Percentiles rank a stretch among this genome's conserved stretches.
phyloP scores from a whole-genome alignment of 768 basidiomycete species.

The Sarcomyxa edulis region DNA sequence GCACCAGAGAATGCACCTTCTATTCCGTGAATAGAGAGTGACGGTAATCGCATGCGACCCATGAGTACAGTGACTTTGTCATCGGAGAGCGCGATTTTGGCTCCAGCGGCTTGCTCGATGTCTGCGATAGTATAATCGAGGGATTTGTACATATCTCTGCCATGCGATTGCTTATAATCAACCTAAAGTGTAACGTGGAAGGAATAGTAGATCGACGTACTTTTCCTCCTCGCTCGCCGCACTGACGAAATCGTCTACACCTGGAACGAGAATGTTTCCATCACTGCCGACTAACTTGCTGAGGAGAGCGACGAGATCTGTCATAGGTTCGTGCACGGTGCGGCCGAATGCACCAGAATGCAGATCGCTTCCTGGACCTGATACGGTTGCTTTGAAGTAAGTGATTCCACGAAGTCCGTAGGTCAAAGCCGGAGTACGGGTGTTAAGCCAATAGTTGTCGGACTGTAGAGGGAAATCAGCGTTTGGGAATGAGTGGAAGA shows the following conservation, averaged over 20 bases:
- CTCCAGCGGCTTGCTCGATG: slow-evolving; percentile 75
- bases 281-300: slow-evolving; percentile 74
- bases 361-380: slow-evolving; percentile 82
- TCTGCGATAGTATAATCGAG: slow-evolving; percentile 73
- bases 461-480: slow-evolving; percentile 36
- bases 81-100: slow-evolving; percentile 61
- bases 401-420: slow-evolving; percentile 86
- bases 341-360: slow-evolving; percentile 88
- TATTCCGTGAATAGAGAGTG: slow-evolving; percentile 90
- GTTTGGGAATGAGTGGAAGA: neutral
- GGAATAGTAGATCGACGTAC: slow-evolving; percentile 27
- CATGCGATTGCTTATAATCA: neutral
- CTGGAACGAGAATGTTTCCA: slow-evolving; percentile 86
- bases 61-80: slow-evolving; percentile 81
- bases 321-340: slow-evolving; percentile 89
- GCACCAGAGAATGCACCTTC: slow-evolving; percentile 88
- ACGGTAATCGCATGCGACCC: slow-evolving; percentile 90
- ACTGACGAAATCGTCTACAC: slow-evolving; percentile 80
- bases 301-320: slow-evolving; percentile 81
- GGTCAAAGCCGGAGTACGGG: slow-evolving; percentile 73
- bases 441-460: slow-evolving; percentile 94
- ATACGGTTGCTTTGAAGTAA: slow-evolving; percentile 79
- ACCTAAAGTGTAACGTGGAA: slow-evolving; percentile 2
- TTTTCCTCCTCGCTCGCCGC: slow-evolving; percentile 69
- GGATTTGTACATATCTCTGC: slow-evolving; percentile 62